Conservation (phyloP, 1,284 basidiomycete genomes). For the Pisolithus thermaeus region DNA sequence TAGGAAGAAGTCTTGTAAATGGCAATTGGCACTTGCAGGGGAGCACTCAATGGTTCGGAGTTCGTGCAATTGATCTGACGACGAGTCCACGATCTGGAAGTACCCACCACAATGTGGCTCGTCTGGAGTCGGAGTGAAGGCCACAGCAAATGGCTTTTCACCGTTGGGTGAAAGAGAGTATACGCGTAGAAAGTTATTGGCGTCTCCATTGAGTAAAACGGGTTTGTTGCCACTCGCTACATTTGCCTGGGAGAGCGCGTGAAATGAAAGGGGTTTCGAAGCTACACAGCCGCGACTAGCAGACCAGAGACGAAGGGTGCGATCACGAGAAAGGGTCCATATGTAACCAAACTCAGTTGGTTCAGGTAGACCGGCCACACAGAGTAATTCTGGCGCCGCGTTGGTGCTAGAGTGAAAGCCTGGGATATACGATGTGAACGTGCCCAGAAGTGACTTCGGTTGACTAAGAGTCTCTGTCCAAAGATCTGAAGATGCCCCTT, state of each 20-base stretch:
- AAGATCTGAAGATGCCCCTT: conserved; percentile 37
- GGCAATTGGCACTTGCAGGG: conserved; percentile 53
- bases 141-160: conserved; percentile 46
- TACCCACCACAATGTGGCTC: conserved; percentile 63
- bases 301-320: conserved; percentile 80
- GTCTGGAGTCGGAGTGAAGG: conserved; percentile 60
- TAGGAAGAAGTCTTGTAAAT: conserved; percentile 71
- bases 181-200: conserved; percentile 56
- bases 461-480: conserved; percentile 66
- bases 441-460: conserved; percentile 55
- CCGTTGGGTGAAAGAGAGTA: conserved; percentile 40
- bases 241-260: conserved; percentile 11
- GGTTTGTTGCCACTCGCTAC: conserved; percentile 32
- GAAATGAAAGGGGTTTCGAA: conserved; percentile 43
- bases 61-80: conserved; percentile 50
- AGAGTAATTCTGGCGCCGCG: conserved; percentile 54
- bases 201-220: conserved; percentile 49
- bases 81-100: conserved; percentile 58
- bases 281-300: conserved; percentile 63
- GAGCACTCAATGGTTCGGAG: conserved; percentile 56
- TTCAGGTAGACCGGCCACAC: conserved; percentile 60
- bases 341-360: conserved; percentile 67
- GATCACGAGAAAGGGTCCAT: conserved; percentile 87
- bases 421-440: conserved; percentile 63
- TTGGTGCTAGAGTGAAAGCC: conserved; percentile 40